Base-by-base conservation (phyloP, 352 stramenopile genomes). In the Globisporangium middletonii region DNA sequence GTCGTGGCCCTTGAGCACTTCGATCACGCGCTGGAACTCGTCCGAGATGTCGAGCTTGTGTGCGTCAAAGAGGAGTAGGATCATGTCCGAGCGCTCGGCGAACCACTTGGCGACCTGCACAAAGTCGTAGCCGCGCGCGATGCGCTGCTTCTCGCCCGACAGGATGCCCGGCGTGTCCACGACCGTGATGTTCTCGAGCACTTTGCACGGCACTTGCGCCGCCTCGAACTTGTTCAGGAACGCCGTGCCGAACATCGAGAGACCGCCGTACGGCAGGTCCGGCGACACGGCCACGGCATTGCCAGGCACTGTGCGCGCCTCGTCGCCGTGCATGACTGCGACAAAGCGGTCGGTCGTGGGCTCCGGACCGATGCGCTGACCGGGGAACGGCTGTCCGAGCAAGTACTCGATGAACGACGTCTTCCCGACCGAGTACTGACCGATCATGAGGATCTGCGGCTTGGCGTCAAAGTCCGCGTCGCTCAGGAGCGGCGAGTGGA, bases 1-100 rank as follows among this genome's bases (percentile, higher is more conserved):
- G 71, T 99, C 96, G 57, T 99, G 95, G 53, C 95, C 78, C 53
- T 92, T 88, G 9, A 99, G 80, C 9, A 97, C 88, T 69, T 99
- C 94, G 70, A 99, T 99, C 35, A 97, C 94, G 38, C 81, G 86
- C 74, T 98, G 97, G 65, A 99, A 98, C 68, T 99, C 97, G 81
- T 99, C 97, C 19, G 89, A 98, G 67, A 99, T 99, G 75, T 99
- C 97, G 26, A 99, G 79, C 73, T 99, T 99, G 78, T 99, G 96
- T 19, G 97, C 96, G 79, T 99, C 97, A 75, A 99, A 99, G n/a
- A 99, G 79, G 9, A 99, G 74, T 57, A 99, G 75, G 65, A 99
- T 99, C 52, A 98, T 87, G 70, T 99, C 96, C 18, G 94, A 96
- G 35, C 96, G 91, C 78, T 98, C 94, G 8, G 94, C 96, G 68